Evolutionary conservation across 441 rosid species (phyloP).

Genomic region (Adansonia rubrostipa): DNA sequence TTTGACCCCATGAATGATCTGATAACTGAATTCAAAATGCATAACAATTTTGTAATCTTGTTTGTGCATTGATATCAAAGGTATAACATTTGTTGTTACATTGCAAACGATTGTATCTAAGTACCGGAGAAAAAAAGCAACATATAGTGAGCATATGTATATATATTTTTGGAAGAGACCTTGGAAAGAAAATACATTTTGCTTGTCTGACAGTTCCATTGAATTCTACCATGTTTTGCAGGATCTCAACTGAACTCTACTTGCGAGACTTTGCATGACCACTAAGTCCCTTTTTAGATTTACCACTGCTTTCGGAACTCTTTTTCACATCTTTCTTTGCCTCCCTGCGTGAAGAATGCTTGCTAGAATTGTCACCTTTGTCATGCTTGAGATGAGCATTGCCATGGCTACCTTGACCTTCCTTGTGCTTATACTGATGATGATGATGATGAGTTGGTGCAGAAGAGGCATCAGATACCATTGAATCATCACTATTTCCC

Average conservation of each 20-base stretch:
- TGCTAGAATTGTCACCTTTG: conserved; percentile 33
- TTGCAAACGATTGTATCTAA: neutral
- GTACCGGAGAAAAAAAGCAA: conserved; percentile 12
- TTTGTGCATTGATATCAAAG: conserved; percentile 17
- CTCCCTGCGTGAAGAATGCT: conserved; percentile 39
- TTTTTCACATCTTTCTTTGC: conserved; percentile 50
- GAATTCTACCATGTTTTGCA: neutral
- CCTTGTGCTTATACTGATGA: conserved; percentile 32
- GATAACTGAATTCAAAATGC: no score
- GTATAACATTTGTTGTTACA: neutral
- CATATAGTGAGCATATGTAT: conserved; percentile 15
- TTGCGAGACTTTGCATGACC: conserved; percentile 35
- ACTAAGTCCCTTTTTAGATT: conserved; percentile 25
- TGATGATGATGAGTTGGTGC: conserved; percentile 46
- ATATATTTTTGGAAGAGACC: neutral
- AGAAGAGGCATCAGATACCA: conserved; percentile 92
- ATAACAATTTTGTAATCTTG: conserved; percentile 1
- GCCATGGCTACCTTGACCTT: conserved; percentile 18
- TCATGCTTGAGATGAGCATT: conserved; percentile 26
- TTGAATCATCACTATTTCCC: conserved; percentile 77
- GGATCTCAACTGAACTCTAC: conserved; percentile 32
- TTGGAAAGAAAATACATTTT: conserved; percentile 21
- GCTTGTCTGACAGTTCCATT: neutral
- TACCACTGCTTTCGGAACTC: conserved; percentile 34
- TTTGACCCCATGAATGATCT: no score